Evolutionary conservation across 768 basidiomycete species (phyloP), one percentile per base, ranked within the genome.

Genomic region (Dentipellis fragilis): DNA sequence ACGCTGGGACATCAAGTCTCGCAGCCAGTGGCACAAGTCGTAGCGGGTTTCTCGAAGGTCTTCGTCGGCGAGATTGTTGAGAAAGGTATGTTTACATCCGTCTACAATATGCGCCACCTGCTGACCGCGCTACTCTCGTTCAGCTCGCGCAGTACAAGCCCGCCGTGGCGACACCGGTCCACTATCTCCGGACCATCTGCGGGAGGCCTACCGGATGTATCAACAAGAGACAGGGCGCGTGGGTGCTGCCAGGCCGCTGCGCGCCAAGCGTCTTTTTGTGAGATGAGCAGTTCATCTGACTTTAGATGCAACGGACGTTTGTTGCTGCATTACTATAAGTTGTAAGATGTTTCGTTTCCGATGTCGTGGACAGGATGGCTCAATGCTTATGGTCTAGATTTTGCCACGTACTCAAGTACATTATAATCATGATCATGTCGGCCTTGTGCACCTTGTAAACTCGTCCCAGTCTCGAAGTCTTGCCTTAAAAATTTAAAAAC

Each of bases 51-150:
- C 56, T 79, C 81, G 12, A 95, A 94, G 65, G 90, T 95, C 0
- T 95, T 93, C 58, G 90, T 95, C 3, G 93, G 93, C 2, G 92
- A 94, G 67, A 88, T 95, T 5, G 80, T 93, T 16, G 92, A 93
- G 65, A 88, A 87, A 71, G 91, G 91, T 89, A 50, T 54, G 74
- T 63, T 9, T 36, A 47, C 39, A 19, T 0, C 23, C 36, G 23
- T 29, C 21, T 38, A 21, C 21, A n/a, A 36, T 22, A 39, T 22
- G 48, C 9, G 14, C 19, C 7, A 9, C 23, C 48, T 6, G 22
- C 22, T 17, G 19, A 49, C 4, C 17, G 29, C 29, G 29, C 9
- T 35, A 21, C 19, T 23, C 59, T 29, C 36, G 40, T 10, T 19
- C 64, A 93, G 92, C 90, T 19, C 87, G 90, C 9, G 74, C 78